Percentiles rank a stretch among this genome's conserved stretches.
These are phyloP conservation scores for Candida pseudocylindracea DNA, from an alignment of 1,139 yeast species.

Conservation along the genomic window DNA sequence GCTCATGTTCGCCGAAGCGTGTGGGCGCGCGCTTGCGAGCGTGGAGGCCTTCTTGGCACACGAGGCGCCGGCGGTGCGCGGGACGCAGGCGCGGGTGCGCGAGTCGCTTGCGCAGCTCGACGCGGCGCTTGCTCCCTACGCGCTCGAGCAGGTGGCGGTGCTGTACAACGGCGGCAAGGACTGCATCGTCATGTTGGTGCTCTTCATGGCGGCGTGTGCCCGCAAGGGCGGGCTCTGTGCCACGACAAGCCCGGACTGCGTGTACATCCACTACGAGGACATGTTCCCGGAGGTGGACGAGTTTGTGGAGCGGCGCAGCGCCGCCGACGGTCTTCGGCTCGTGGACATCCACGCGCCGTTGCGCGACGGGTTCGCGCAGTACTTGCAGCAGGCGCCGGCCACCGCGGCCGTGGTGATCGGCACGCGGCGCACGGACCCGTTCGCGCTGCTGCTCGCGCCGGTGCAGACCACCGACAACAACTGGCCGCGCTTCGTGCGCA, in stretches of 20 bases:
- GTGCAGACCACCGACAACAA: conserved; percentile 58
- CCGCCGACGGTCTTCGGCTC: conserved; percentile 21
- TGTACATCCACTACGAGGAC: conserved; percentile 47
- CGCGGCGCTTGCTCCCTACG: conserved; percentile 2
- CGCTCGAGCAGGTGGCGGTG: conserved; percentile 36
- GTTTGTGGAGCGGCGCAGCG: conserved; percentile 21
- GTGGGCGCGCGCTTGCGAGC: no score
- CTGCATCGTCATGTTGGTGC: conserved; percentile 59
- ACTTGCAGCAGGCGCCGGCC: conserved; percentile 20
- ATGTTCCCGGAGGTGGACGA: conserved; percentile 37
- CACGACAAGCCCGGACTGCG: conserved; percentile 24
- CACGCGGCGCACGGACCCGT: conserved; percentile 64
- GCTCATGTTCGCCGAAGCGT: no score
- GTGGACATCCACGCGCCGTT: conserved; percentile 23
- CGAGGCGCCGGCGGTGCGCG: no score
- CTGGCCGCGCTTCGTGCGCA: conserved; percentile 68
- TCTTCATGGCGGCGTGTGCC: conserved; percentile 38
- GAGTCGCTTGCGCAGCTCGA: conserved; percentile 12
- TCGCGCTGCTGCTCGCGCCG: conserved; percentile 26
- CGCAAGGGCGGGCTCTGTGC: conserved; percentile 9
- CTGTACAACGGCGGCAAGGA: conserved; percentile 88
- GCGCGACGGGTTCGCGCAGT: conserved; percentile 43
- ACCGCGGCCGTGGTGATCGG: conserved; percentile 59
- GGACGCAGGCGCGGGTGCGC: conserved; percentile 7
- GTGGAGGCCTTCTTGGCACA: no score